These are phyloP conservation scores for Ligustrum vulgare DNA, from an alignment of 257 asterid species.

Conservation along the genomic window DNA sequence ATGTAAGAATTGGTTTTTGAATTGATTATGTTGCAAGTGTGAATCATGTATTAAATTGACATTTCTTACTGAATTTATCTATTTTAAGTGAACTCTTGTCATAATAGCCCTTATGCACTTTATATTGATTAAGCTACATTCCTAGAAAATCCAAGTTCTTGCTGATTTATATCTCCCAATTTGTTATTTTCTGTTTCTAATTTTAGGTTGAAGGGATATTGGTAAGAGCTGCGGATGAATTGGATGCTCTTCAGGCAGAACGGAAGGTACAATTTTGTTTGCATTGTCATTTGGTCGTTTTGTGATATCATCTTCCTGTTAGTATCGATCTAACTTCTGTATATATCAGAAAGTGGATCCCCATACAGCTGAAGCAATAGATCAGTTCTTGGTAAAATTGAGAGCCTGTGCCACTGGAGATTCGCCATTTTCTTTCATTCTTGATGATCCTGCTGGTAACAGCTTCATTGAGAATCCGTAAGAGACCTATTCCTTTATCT, in stretches of 20 bases:
- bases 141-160: neutral
- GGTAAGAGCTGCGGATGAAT: conserved; percentile 70
- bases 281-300: conserved; percentile 10
- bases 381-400: conserved; percentile 68
- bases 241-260: conserved; percentile 92
- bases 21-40: neutral
- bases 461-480: conserved; percentile 98
- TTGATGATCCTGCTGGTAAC: conserved; percentile 98
- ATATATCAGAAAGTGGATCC: conserved; percentile 76
- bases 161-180: neutral
- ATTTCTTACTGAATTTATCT: neutral
- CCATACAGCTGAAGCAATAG: conserved; percentile 79
- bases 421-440: conserved; percentile 65
- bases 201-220: conserved; percentile 89
- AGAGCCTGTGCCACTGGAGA: conserved; percentile 79
- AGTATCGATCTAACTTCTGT: conserved; percentile 13
- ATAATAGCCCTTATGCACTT: neutral
- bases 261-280: conserved; percentile 60
- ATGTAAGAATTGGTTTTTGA: neutral
- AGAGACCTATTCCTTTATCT: conserved; percentile 33
- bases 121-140: neutral
- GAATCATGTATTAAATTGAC: neutral
- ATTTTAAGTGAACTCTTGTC: neutral
- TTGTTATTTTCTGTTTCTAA: conserved; percentile 9
- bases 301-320: conserved; percentile 2